Evolutionary conservation across 2,329 filamentous ascomycete species (phyloP), one percentile per base, ranked within the genome.

Genomic region (Cercospora janseana): DNA sequence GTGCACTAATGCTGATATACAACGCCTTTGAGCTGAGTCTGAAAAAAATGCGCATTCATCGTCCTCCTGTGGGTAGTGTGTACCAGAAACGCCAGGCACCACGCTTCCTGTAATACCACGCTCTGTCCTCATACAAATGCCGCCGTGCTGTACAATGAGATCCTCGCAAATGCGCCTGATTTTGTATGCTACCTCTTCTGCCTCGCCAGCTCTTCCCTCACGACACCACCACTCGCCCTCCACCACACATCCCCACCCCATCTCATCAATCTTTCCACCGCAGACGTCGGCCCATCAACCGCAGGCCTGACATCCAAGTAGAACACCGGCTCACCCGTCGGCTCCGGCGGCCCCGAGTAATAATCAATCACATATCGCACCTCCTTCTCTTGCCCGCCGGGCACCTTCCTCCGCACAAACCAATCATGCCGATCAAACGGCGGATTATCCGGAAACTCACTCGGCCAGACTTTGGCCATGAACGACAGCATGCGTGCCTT

Each of bases 401-500:
- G 73, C 41, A 79, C 71, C 26, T 85, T 79, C 56, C 93, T 80
- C 58, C 87, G 80, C 32, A 98, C 87, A 66, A 86, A 97, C 93
- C 93, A 98, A 69, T 98, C 93, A 68, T 98, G 93, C 55, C 93
- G 83, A 70, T 98, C 93, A 63, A 98, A 98, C 1, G 93, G 93
- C 8, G 89, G 87, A 46, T 89, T 85, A 6, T 85, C 84, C 4
- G 75, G 86, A 71, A 87, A 98, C 63, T 83, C 85, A 52, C 79
- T 75, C 1, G 93, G 93, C 68, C 88, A 94, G 15, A 92, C 64
- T 76, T 81, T 83, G 4, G 86, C 88, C 66, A 96, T 71, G 45
- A 89, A 76, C 69, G 92, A 87, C 60, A 94, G 72, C 71, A 97
- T 86, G 28, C 84, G 82, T 2, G 90, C 89, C 74, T 96, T 96